phyloP scores from a whole-genome alignment of 257 asterid genomes.

The Solanum lignicaule region DNA sequence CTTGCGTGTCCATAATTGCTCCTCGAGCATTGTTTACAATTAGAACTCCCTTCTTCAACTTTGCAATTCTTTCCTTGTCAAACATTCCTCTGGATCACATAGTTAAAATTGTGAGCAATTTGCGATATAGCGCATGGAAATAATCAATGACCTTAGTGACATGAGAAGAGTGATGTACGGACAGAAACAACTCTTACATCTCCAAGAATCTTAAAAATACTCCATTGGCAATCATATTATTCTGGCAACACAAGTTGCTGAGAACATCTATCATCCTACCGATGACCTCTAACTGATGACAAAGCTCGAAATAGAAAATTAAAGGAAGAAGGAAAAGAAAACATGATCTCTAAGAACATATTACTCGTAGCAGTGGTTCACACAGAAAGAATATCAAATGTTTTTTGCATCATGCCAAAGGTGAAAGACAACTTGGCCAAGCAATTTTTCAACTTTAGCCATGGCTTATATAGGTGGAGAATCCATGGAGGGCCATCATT shows the following conservation, averaged over 20 bases:
- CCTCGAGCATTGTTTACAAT: conserved; percentile 97
- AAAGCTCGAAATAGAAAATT: not conserved
- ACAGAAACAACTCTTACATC: not conserved
- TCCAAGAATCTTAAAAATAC: not conserved
- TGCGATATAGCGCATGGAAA: not conserved
- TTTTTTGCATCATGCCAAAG: not conserved
- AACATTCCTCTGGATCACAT: conserved; percentile 63
- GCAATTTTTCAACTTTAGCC: not conserved
- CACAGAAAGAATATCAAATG: not conserved
- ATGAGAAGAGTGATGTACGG: not conserved
- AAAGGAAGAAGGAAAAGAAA: not conserved
- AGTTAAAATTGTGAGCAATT: not conserved
- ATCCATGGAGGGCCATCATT: not conserved
- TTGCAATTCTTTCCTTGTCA: conserved; percentile 70
- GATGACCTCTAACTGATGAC: not conserved
- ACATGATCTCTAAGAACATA: not conserved
- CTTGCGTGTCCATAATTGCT: conserved; percentile 98
- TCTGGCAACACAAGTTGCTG: not conserved
- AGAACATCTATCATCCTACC: not conserved
- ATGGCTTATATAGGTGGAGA: not conserved
- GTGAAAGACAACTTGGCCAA: not conserved
- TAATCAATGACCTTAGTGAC: not conserved
- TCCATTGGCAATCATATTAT: not conserved
- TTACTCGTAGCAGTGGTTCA: not conserved
- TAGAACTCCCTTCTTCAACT: conserved; percentile 84